A percentile compares a stretch with the other conserved stretches of the same genome.
phyloP scores from a whole-genome alignment of 1,284 basidiomycete genomes.

The Prillingera fragicola region DNA sequence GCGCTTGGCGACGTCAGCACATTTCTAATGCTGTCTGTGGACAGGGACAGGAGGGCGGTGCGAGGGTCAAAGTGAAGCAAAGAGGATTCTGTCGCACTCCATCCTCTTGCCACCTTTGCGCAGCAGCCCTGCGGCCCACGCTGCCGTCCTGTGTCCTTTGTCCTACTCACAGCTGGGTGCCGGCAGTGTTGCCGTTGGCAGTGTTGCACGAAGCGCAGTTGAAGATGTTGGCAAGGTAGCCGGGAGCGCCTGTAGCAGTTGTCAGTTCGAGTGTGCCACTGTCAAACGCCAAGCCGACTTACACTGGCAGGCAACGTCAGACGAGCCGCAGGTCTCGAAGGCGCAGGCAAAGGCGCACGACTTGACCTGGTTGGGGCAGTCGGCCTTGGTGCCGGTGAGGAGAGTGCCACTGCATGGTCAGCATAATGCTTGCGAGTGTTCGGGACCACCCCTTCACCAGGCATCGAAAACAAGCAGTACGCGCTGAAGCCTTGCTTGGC shows the following conservation, averaged over 20 bases:
- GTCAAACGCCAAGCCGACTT: constrained; percentile 5
- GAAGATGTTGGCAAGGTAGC: constrained; percentile 45
- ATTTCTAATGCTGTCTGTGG: too few relatives aligned
- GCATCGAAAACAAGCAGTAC: too few relatives aligned
- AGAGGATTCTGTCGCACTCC: too few relatives aligned
- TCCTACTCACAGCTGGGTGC: constrained; percentile 24
- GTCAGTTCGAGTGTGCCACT: neutral
- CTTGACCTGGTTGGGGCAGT: constrained; percentile 26
- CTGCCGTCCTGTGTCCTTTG: too few relatives aligned
- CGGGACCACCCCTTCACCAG: neutral
- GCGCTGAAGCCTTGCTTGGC: too few relatives aligned
- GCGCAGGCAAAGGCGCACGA: constrained; percentile 39
- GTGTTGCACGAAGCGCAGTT: constrained; percentile 48
- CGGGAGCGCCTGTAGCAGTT: constrained; percentile 16
- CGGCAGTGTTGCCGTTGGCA: constrained; percentile 39
- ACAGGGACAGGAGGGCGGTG: too few relatives aligned
- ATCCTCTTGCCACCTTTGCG: too few relatives aligned
- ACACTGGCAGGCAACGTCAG: constrained; percentile 44
- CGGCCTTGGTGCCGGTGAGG: constrained; percentile 28
- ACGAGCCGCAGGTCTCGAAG: constrained; percentile 35
- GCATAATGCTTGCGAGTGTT: neutral
- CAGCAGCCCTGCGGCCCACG: too few relatives aligned
- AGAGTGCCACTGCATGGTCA: constrained; percentile 15
- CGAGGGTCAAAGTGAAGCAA: too few relatives aligned
- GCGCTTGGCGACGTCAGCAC: too few relatives aligned